phyloP scores from a whole-genome alignment of 2,329 filamentous ascomycete genomes.

The Aureobasidium sp. region DNA sequence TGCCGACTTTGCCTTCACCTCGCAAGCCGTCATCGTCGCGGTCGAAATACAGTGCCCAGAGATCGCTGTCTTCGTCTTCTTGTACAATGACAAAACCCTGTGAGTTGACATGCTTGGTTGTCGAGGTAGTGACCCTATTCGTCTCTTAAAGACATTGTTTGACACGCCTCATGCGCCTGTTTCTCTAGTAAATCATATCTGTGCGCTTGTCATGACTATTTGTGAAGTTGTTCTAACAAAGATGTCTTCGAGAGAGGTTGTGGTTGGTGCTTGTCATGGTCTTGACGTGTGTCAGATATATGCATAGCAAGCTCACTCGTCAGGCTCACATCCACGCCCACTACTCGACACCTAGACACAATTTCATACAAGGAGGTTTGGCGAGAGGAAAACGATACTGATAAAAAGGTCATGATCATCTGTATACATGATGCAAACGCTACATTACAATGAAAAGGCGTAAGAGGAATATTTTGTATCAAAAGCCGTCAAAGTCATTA shows the following conservation, averaged over 20 bases:
- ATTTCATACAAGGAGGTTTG: no score
- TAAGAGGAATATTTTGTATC: not conserved
- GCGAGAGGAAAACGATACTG: not conserved
- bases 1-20: conserved; percentile 19
- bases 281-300: no score
- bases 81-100: conserved; percentile 48
- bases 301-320: no score
- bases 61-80: conserved; percentile 32
- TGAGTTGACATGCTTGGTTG: not conserved
- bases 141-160: no score
- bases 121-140: not conserved
- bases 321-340: no score
- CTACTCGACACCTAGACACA: no score
- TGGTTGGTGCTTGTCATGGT: not conserved
- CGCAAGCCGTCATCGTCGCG: conserved; percentile 37
- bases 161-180: not conserved
- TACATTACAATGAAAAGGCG: not conserved
- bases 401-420: conserved; percentile 4
- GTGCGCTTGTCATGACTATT: not conserved
- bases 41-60: conserved; percentile 48
- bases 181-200: not conserved
- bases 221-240: no score
- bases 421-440: not conserved
- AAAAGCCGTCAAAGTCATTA: conserved; percentile 5
- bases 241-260: not conserved